Percentiles rank a stretch among this genome's conserved stretches.
Conservation (phyloP, 192 early-diverging fungal genomes). For the Linnemannia exigua region DNA sequence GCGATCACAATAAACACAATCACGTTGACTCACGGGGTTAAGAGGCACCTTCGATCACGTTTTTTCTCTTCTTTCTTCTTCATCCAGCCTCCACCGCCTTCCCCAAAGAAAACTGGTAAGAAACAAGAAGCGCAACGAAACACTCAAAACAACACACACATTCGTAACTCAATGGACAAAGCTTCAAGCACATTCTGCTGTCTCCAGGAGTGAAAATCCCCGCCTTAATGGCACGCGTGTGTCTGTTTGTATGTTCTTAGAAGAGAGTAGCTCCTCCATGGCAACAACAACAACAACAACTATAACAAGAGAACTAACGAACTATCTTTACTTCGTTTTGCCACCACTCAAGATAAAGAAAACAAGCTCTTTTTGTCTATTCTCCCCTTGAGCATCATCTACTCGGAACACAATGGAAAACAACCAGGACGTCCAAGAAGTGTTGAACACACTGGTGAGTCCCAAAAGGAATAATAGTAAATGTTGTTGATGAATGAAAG, state of each 20-base stretch:
- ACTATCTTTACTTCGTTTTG: neutral
- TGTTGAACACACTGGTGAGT: constrained; percentile 39
- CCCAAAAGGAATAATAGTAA: neutral
- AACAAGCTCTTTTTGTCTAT: neutral
- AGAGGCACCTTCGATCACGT: neutral
- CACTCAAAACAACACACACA: neutral
- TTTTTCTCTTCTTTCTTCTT: neutral
- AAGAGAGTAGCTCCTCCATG: neutral
- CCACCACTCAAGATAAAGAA: neutral
- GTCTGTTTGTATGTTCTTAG: neutral
- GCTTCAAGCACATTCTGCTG: neutral
- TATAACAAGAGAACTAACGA: neutral
- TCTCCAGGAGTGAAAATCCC: neutral
- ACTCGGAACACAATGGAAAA: constrained; percentile 24
- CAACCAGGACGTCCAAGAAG: constrained; percentile 37
- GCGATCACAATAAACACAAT: neutral
- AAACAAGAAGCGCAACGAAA: neutral
- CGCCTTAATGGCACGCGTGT: neutral
- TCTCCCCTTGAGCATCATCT: constrained; percentile 1
- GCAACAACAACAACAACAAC: neutral
- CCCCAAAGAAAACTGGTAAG: neutral
- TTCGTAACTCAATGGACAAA: neutral
- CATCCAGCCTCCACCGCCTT: neutral
- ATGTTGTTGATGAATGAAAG: neutral
- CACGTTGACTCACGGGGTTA: constrained; percentile 1